Evolutionary conservation across 176 grass and related monocot genomes (phyloP), one percentile per base, ranked within the genome.

Genomic region (Bromus sterilis): DNA sequence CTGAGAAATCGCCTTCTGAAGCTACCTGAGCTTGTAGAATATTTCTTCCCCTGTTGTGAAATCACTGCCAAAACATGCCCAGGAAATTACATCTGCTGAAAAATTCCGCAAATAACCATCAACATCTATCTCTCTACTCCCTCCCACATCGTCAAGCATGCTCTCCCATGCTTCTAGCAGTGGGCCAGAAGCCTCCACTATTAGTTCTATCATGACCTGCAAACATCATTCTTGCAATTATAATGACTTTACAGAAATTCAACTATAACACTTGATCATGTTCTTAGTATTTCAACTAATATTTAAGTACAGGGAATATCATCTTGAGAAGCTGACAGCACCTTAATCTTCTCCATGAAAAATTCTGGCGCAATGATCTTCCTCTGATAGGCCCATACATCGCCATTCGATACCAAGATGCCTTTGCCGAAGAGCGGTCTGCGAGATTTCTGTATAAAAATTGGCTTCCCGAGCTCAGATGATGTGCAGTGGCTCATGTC

Each of bases 291-390:
- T 78, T 90, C 51, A 43, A 32, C 24, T 65, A 82, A 90, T 48
- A 77, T 61, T 34, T 82, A 35, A 43, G 66, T n/a, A n/a, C n/a
- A n/a, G n/a, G n/a, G n/a, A n/a, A n/a, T n/a, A 69, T 12, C 25
- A 12, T 11, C 79, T 13, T 30, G 57, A 44, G 37, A 13, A 60
- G 29, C 13, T 28, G 14, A 18, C 4, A 29, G 36, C 81, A 97
- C 94, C 88, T 93, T 97, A 46, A 97, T 76, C 71, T 91, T 97
- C n/a, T 91, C 84, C 91, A 91, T 86, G 86, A 97, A 93, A 69
- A 97, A 85, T 78, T 93, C 88, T 1, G 88, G 81, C 8, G 88
- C 67, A 4, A 93, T 89, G 15, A 97, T 39, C 75, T 91, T 97
- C 80, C 89, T 93, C 25, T 93, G 84, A 10, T 91, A 83, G 62